These are phyloP conservation scores for Epithemia pelagica DNA, from an alignment of 108 stramenopile genomes.

Conservation along the genomic window DNA sequence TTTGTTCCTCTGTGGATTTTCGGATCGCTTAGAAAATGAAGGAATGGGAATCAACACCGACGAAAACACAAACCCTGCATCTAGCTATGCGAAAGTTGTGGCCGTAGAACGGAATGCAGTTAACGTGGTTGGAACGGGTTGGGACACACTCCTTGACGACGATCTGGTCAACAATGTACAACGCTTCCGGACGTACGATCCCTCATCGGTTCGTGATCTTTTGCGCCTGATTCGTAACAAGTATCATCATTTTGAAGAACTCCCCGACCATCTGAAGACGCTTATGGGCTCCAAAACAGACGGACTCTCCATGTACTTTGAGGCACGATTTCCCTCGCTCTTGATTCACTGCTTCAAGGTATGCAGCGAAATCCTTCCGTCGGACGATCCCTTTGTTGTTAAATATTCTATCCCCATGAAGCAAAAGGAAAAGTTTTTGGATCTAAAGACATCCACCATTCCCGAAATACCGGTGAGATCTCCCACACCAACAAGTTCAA, in stretches of 20 bases:
- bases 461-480: not conserved
- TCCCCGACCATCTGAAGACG: conserved; percentile 55
- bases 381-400: conserved; percentile 44
- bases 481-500: not conserved
- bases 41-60: conserved; percentile 11
- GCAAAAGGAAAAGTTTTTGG: not conserved
- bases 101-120: conserved; percentile 76
- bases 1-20: conserved; percentile 86
- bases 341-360: conserved; percentile 86
- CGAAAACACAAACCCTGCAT: conserved; percentile 1
- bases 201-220: conserved; percentile 81
- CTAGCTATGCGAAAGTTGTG: conserved; percentile 24
- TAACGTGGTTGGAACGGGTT: conserved; percentile 76
- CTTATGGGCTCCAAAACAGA: conserved; percentile 45
- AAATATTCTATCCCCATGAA: conserved; percentile 40
- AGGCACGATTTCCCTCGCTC: conserved; percentile 70
- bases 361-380: conserved; percentile 34
- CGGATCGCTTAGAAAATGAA: conserved; percentile 80
- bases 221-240: conserved; percentile 93
- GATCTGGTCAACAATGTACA: conserved; percentile 73
- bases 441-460: not conserved
- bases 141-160: conserved; percentile 77
- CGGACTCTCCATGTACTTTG: conserved; percentile 71
- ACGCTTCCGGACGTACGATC: conserved; percentile 87
- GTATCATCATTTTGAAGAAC: conserved; percentile 90